These are phyloP conservation scores for Sergeia podlipaevii DNA, from an alignment of 208 protist genomes.

Conservation along the genomic window DNA sequence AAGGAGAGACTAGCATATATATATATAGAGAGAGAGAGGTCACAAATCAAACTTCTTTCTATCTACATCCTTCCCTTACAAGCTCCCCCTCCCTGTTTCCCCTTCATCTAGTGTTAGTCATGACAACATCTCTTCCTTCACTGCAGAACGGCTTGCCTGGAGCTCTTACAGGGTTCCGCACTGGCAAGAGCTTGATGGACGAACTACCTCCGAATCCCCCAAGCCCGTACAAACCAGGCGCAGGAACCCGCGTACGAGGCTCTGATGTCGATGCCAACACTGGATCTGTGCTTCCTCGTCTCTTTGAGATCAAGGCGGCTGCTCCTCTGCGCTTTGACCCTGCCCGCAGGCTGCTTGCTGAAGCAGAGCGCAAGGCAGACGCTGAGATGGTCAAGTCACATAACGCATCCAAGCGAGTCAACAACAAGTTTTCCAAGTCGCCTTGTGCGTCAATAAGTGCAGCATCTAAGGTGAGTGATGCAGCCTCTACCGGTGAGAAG, in stretches of 20 bases:
- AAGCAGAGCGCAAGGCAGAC: constrained; percentile 3
- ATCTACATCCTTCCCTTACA: too few species aligned
- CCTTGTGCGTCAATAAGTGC: too few species aligned
- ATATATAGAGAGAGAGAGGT: too few species aligned
- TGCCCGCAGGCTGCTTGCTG: background rate
- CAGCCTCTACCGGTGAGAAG: too few species aligned
- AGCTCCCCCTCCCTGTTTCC: too few species aligned
- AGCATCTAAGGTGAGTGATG: too few species aligned
- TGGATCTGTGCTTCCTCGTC: constrained; percentile 20
- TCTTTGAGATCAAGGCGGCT: constrained; percentile 14
- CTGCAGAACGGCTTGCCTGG: background rate
- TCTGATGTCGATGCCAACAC: constrained; percentile 3
- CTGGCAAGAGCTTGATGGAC: constrained; percentile 16
- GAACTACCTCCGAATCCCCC: constrained; percentile 35
- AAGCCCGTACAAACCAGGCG: constrained; percentile 53
- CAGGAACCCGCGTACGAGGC: constrained; percentile 4
- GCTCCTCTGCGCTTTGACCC: background rate
- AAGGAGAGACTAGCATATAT: too few species aligned
- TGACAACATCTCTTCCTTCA: too few species aligned
- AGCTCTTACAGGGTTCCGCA: too few species aligned
- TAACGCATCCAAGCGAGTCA: background rate
- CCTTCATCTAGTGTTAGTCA: too few species aligned
- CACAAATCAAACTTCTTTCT: too few species aligned
- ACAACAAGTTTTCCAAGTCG: background rate
- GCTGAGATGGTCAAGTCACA: background rate